Evolutionary conservation across 2,329 filamentous ascomycete genomes (phyloP).

Genomic region (Tetracladium maxilliforme): DNA sequence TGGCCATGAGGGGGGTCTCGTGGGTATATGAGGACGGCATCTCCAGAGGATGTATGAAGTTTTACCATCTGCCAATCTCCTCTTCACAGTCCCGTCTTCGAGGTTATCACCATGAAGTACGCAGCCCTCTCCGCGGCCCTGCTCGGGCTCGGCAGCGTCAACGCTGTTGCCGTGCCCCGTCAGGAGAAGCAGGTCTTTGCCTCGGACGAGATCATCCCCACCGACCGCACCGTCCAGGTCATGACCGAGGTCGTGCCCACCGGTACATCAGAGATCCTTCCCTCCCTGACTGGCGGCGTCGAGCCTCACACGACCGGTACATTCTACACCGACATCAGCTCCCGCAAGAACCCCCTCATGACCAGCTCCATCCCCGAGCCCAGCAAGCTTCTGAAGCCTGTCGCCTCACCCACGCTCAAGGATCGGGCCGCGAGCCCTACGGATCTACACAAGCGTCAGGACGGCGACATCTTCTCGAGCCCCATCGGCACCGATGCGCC

Average conservation of each 20-base stretch:
- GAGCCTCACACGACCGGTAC: conserved; percentile 16
- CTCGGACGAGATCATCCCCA: not conserved
- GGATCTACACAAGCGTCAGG: conserved; percentile 9
- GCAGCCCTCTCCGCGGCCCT: too few species aligned
- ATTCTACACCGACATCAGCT: conserved; percentile 10
- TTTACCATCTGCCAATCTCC: too few species aligned
- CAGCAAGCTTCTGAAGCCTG: conserved; percentile 16
- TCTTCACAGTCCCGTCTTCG: too few species aligned
- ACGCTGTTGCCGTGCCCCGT: not conserved
- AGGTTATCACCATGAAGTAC: too few species aligned
- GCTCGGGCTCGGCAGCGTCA: too few species aligned
- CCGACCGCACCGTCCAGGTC: conserved; percentile 11
- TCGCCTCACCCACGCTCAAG: conserved; percentile 4
- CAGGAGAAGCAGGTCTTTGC: not conserved
- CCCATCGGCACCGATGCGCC: conserved; percentile 39
- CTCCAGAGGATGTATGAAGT: too few species aligned
- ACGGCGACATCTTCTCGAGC: conserved; percentile 42
- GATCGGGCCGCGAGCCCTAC: conserved; percentile 3
- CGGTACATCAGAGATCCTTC: conserved; percentile 13
- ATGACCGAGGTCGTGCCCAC: conserved; percentile 10
- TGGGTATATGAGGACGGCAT: too few species aligned
- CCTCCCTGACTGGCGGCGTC: conserved; percentile 8
- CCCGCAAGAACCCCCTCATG: conserved; percentile 11
- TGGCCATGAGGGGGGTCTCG: too few species aligned
- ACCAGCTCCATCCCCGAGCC: conserved; percentile 19